Percentiles rank a stretch among this genome's conserved stretches.
Conservation (phyloP, 805 yeast genomes). For the Candida xiaguanensis region DNA sequence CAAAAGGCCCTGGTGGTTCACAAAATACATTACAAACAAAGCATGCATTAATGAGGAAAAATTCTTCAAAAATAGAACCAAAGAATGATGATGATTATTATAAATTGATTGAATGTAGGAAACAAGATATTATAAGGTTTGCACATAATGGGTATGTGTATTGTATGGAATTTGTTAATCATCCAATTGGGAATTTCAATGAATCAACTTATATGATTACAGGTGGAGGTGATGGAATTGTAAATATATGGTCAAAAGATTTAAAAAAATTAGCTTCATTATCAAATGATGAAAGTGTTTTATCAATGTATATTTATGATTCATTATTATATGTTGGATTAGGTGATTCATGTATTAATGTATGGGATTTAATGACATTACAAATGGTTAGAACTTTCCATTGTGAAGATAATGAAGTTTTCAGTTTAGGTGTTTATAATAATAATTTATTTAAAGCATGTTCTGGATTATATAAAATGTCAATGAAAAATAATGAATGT, state of each 20-base stretch:
- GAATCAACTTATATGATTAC: conserved; percentile 23
- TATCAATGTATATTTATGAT: conserved; percentile 62
- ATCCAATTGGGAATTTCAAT: conserved; percentile 16
- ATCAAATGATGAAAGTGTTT: conserved; percentile 65
- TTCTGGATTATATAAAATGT: conserved; percentile 31
- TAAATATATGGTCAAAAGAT: conserved; percentile 67
- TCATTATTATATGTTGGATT: conserved; percentile 83
- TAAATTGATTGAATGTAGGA: conserved; percentile 60
- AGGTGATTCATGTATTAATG: conserved; percentile 66
- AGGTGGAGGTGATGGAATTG: conserved; percentile 89
- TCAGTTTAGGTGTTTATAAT: conserved; percentile 54
- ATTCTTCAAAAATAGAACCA: conserved; percentile 9
- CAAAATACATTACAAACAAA: conserved; percentile 26
- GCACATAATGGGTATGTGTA: conserved; percentile 94
- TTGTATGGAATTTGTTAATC: conserved; percentile 46
- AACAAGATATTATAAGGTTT: conserved; percentile 62
- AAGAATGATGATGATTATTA: conserved; percentile 5
- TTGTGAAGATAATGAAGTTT: conserved; percentile 29
- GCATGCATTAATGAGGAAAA: conserved; percentile 18
- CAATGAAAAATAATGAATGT: conserved; percentile 17
- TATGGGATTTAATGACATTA: conserved; percentile 83
- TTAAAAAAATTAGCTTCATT: conserved; percentile 31
- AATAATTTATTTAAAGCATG: conserved; percentile 65
- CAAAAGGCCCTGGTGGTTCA: conserved; percentile 77
- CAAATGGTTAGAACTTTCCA: conserved; percentile 56